Percentiles rank a stretch among this genome's conserved stretches.
Evolutionary conservation across 2,329 filamentous ascomycete species (phyloP).

Genomic region (Fusarium continuum): DNA sequence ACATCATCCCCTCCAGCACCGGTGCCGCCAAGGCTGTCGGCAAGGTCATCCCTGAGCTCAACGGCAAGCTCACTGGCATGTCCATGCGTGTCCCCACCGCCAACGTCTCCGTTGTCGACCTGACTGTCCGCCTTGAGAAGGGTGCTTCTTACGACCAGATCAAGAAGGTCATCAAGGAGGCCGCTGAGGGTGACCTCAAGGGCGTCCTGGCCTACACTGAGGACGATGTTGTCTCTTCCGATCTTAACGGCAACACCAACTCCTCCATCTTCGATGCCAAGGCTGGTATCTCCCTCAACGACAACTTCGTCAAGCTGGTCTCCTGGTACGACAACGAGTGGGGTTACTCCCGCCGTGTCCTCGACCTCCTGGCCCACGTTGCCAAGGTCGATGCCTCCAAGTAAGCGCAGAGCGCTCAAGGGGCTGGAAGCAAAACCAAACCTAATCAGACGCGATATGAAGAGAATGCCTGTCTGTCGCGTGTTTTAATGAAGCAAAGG

Average conservation of each 20-base stretch:
- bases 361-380: slow-evolving; percentile 82
- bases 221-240: slow-evolving; percentile 94
- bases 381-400: slow-evolving; percentile 76
- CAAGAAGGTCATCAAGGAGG: slow-evolving; percentile 90
- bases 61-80: slow-evolving; percentile 99
- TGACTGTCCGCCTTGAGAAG: slow-evolving; percentile 96
- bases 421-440: slow-evolving; percentile 38
- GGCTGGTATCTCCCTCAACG: slow-evolving; percentile 98
- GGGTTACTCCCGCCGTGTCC: slow-evolving; percentile 97
- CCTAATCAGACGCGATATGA: slow-evolving; percentile 35
- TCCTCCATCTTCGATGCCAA: slow-evolving; percentile 99
- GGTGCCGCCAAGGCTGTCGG: slow-evolving; percentile 99
- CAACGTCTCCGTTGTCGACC: slow-evolving; percentile 99
- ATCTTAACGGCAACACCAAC: slow-evolving; percentile 90
- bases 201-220: slow-evolving; percentile 95
- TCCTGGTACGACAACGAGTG: slow-evolving; percentile 99
- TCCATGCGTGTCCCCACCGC: slow-evolving; percentile 97
- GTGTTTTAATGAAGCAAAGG: slow-evolving; percentile 42
- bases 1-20: slow-evolving; percentile 99
- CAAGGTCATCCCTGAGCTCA: slow-evolving; percentile 98
- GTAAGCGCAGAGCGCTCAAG: slow-evolving; percentile 48
- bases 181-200: slow-evolving; percentile 84
- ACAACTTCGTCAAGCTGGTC: slow-evolving; percentile 98
- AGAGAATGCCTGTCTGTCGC: slow-evolving; percentile 15
- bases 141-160: slow-evolving; percentile 87